Evolutionary conservation across 1,284 basidiomycete species (phyloP).

Genomic region (Ceratobasidium sp.): DNA sequence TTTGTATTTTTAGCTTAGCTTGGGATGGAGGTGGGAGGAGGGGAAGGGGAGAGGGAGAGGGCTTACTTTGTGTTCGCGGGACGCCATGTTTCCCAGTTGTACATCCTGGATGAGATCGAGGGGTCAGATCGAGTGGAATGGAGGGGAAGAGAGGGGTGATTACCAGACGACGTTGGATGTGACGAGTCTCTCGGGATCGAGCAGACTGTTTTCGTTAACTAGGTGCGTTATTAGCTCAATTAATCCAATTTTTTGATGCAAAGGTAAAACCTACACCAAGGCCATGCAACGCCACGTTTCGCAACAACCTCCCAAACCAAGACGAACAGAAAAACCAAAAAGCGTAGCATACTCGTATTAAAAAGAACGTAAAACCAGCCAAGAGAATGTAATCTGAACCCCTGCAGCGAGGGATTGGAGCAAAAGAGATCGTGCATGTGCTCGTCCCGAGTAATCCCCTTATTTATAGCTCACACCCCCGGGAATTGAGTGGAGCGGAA

Average conservation of each 20-base stretch:
- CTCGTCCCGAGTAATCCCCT: background rate
- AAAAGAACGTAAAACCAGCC: no score
- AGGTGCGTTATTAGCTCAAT: slow-evolving; percentile 7
- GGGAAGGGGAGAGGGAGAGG: background rate
- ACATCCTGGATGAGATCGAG: slow-evolving; percentile 26
- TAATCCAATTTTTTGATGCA: background rate
- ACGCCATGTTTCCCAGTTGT: slow-evolving; percentile 46
- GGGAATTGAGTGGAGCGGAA: background rate
- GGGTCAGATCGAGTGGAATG: background rate
- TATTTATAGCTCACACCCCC: background rate
- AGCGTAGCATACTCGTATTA: background rate
- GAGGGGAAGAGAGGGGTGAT: background rate
- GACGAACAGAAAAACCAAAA: background rate
- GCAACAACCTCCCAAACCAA: background rate
- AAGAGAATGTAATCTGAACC: no score
- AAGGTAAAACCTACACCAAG: slow-evolving; percentile 35
- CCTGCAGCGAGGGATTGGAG: no score
- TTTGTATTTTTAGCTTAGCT: no score
- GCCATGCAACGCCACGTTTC: slow-evolving; percentile 44
- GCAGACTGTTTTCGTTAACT: slow-evolving; percentile 16
- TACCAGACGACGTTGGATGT: slow-evolving; percentile 26
- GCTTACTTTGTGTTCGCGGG: slow-evolving; percentile 33
- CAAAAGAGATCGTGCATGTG: no score
- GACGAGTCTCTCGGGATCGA: slow-evolving; percentile 9
- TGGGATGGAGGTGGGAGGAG: background rate